These are phyloP conservation scores for Aspergillus felis DNA, from an alignment of 2,329 filamentous ascomycete species.

Conservation along the genomic window DNA sequence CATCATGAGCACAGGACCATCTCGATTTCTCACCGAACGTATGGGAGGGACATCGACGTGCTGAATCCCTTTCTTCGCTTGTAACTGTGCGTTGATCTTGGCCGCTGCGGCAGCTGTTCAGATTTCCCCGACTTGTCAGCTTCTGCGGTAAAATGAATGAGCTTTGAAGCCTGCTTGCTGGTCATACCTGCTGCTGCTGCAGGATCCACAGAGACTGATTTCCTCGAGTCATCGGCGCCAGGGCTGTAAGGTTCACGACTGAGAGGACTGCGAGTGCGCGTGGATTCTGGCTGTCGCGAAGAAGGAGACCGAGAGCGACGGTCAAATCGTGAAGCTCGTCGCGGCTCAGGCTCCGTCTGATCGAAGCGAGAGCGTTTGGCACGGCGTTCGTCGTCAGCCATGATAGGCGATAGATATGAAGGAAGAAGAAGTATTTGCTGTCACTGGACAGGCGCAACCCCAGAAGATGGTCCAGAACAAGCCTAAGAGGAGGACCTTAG, in stretches of 20 bases:
- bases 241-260: constrained; percentile 51
- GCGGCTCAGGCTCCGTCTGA: constrained; percentile 78
- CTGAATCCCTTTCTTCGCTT: constrained; percentile 84
- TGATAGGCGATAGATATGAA: constrained; percentile 30
- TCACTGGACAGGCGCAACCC: neutral
- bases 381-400: constrained; percentile 75
- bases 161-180: neutral
- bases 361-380: constrained; percentile 91
- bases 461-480: neutral
- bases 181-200: constrained; percentile 70
- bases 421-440: neutral
- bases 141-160: neutral
- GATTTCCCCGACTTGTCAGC: constrained; percentile 13
- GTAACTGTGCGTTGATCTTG: constrained; percentile 76
- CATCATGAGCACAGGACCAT: constrained; percentile 11
- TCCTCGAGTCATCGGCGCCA: constrained; percentile 34
- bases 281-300: constrained; percentile 60
- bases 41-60: constrained; percentile 87
- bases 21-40: constrained; percentile 48
- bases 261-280: constrained; percentile 78
- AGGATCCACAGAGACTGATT: constrained; percentile 59
- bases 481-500: constrained; percentile 8
- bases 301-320: constrained; percentile 83
- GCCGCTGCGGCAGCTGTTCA: constrained; percentile 77
- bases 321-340: constrained; percentile 77